Percentiles rank a stretch among this genome's conserved stretches.
Evolutionary conservation across 2,329 filamentous ascomycete genomes (phyloP).

Genomic region (Rhinocladiella mackenziei): DNA sequence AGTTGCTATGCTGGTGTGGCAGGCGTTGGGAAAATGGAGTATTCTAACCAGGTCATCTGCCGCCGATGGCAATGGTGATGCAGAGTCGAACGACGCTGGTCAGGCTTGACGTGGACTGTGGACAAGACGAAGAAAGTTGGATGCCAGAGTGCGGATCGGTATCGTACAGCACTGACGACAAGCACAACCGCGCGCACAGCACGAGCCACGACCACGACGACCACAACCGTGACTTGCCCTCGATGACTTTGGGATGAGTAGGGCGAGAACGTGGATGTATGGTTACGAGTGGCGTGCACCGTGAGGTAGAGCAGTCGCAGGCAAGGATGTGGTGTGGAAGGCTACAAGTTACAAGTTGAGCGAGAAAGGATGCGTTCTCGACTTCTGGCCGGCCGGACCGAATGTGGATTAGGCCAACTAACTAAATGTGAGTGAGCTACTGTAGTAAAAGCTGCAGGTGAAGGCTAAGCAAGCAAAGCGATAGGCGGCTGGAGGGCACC

Average conservation of each 20-base stretch:
- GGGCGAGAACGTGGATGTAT: neutral
- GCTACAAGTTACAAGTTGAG: no score
- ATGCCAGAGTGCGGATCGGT: neutral
- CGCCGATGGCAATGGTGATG: constrained; percentile 17
- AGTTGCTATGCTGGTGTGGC: constrained; percentile 5
- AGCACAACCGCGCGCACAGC: no score
- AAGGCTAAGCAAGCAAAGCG: no score
- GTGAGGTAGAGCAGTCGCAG: neutral
- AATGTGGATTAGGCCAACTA: no score
- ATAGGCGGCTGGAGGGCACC: no score
- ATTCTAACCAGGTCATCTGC: constrained; percentile 18
- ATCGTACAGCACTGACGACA: no score
- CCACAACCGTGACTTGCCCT: neutral
- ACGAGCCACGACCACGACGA: constrained; percentile 1
- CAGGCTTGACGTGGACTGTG: constrained; percentile 7
- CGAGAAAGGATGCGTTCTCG: no score
- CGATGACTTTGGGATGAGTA: neutral
- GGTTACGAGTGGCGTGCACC: no score
- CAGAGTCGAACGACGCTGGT: constrained; percentile 11
- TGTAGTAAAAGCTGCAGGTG: no score
- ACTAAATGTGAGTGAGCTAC: no score
- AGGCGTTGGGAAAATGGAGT: constrained; percentile 4
- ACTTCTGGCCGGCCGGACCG: no score
- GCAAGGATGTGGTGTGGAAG: neutral
- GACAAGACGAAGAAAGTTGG: constrained; percentile 7